These are phyloP conservation scores for Capronia coronata DNA, from an alignment of 2,329 filamentous ascomycete genomes.

Conservation along the genomic window DNA sequence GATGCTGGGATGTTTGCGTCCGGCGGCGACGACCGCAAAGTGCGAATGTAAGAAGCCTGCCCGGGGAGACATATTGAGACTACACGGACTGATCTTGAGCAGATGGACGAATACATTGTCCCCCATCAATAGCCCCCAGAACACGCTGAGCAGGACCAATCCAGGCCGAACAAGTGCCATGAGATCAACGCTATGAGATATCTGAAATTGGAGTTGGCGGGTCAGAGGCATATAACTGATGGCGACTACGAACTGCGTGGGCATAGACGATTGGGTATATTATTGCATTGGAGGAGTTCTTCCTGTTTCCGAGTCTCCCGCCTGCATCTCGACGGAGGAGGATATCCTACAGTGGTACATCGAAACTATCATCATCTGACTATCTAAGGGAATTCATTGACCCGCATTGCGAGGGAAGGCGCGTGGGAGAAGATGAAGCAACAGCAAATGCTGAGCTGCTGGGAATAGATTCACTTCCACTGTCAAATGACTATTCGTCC, in stretches of 20 bases:
- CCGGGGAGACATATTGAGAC: conserved; percentile 29
- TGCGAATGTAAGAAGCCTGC: conserved; percentile 73
- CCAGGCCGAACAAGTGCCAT: conserved; percentile 39
- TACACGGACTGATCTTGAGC: conserved; percentile 20
- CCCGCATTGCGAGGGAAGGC: neutral
- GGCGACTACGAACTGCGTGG: conserved; percentile 14
- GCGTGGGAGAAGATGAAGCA: neutral
- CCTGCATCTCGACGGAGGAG: neutral
- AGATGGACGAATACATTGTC: conserved; percentile 30
- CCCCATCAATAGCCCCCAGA: conserved; percentile 18
- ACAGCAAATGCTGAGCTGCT: neutral
- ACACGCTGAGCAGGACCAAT: conserved; percentile 31
- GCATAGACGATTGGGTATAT: conserved; percentile 22
- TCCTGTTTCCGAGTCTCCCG: neutral
- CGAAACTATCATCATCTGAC: conserved; percentile 3
- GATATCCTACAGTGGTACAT: neutral
- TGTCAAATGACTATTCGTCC: neutral
- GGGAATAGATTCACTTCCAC: neutral
- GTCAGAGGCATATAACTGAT: conserved; percentile 7
- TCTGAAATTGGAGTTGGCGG: too few species aligned
- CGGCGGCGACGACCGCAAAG: conserved; percentile 76
- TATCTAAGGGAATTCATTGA: conserved; percentile 2
- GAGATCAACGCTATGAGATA: conserved; percentile 33
- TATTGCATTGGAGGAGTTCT: conserved; percentile 19
- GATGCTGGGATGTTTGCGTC: conserved; percentile 82